Conservation (phyloP, 495 filamentous ascomycete species). For the Aspergillus nanangensis region DNA sequence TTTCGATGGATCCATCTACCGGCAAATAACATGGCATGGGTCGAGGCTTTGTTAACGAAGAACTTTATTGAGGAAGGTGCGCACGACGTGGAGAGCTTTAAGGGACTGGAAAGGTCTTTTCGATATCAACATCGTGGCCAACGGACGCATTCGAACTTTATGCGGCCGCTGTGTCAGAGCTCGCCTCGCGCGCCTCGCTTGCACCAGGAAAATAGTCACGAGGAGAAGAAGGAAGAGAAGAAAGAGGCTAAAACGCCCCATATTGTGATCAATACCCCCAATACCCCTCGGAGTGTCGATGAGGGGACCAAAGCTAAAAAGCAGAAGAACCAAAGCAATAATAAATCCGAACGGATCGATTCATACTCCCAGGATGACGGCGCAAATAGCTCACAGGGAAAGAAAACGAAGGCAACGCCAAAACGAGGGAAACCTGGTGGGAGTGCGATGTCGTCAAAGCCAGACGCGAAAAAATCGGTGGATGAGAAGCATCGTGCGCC, state of each 20-base stretch:
- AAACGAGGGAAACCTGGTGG: conserved; percentile 37
- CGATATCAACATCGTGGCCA: conserved; percentile 61
- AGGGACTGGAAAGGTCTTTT: conserved; percentile 60
- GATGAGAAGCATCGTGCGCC: conserved; percentile 20
- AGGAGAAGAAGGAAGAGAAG: conserved; percentile 21
- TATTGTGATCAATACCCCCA: conserved; percentile 21
- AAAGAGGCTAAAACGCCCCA: conserved; percentile 5
- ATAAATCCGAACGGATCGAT: conserved; percentile 26
- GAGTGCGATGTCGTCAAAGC: conserved; percentile 25
- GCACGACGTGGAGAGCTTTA: conserved; percentile 63
- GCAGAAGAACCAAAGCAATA: conserved; percentile 23
- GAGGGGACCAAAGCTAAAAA: conserved; percentile 2
- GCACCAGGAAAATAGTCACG: conserved; percentile 33
- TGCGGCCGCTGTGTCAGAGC: conserved; percentile 60
- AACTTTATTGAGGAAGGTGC: conserved; percentile 63
- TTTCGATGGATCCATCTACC: conserved; percentile 72
- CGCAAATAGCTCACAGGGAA: conserved; percentile 23
- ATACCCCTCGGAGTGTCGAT: conserved; percentile 2
- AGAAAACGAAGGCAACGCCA: conserved; percentile 31
- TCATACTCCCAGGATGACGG: conserved; percentile 33
- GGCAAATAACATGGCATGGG: conserved; percentile 57
- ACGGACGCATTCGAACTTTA: conserved; percentile 60
- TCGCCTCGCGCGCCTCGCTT: conserved; percentile 43
- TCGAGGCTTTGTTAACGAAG: conserved; percentile 61
- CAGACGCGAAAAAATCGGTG: conserved; percentile 34